Base-by-base conservation (phyloP, 2,329 filamentous ascomycete genomes). In the Tolypocladium pustulatum region DNA sequence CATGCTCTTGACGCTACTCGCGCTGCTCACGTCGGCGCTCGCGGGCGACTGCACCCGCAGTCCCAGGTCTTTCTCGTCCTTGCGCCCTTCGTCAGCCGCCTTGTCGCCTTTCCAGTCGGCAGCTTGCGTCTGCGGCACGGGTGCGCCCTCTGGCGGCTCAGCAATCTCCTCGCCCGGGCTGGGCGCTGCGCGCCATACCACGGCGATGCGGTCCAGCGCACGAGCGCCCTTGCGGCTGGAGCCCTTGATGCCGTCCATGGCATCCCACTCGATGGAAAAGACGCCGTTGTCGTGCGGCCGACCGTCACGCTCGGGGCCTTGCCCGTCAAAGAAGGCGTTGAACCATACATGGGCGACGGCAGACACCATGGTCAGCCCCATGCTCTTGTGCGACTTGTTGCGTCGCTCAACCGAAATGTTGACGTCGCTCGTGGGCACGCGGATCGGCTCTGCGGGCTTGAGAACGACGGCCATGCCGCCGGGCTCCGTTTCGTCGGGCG, bases 311-410 rank as follows among this genome's bases (percentile, higher is more conserved):
- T 91, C 88, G 0, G 88, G 86, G 0, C 89, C 88, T 25, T 83
- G 77, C 52, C 92, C 91, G 74, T 97, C 94, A 66, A 97, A 97
- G 73, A 86, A 97, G 1, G 86, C 79, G 68, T 99, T 99, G 78
- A 97, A 96, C 94, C 94, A 99, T 20, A 96, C 90, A 67, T 97
- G 93, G 0, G 92, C 92, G 12, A 97, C 87, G 0, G 92, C 87
- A 0, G 93, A 96, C 4, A 97, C 91, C 86, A 97, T 90, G 0
- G 90, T 91, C 64, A 90, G 83, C 1, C 91, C 88, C 72, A 94
- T 87, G 12, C 83, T 84, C 66, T 89, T 89, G 5, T 83, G 82
- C 1, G 89, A 85, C 67, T 87, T 89, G 73, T 91, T 96, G 40
- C 92, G 85, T 9, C 91, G 84, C 74, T 97, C 92, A 30, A 97